Evolutionary conservation across 352 stramenopile species (phyloP).

Genomic region (Phytophthora melonis): DNA sequence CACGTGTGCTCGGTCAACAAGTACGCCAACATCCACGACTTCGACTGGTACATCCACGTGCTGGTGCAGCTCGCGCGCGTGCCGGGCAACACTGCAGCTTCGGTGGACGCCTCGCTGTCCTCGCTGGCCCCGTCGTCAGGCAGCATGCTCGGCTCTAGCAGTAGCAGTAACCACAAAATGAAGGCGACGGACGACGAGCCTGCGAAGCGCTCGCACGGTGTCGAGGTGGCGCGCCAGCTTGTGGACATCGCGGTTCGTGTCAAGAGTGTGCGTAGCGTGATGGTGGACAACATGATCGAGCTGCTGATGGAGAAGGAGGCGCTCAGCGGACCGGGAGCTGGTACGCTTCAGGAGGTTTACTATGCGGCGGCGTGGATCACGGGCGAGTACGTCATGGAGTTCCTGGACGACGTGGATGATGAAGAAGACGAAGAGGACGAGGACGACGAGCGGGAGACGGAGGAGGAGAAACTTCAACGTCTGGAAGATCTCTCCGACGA

Average conservation of each 20-base stretch:
- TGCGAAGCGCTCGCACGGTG: conserved; percentile 61
- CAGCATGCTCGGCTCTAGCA: conserved; percentile 55
- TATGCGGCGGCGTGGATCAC: conserved; percentile 98
- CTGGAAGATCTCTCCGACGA: conserved; percentile 84
- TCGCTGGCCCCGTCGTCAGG: conserved; percentile 38
- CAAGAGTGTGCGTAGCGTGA: conserved; percentile 94
- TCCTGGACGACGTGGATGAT: conserved; percentile 84
- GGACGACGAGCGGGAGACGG: conserved; percentile 74
- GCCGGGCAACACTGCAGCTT: conserved; percentile 68
- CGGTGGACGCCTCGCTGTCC: conserved; percentile 45
- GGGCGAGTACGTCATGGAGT: conserved; percentile 96
- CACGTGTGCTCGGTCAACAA: conserved; percentile 98
- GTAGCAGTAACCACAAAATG: conserved; percentile 35
- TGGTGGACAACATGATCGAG: conserved; percentile 95
- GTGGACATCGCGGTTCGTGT: conserved; percentile 98
- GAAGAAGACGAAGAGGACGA: conserved; percentile 86
- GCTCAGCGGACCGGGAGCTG: conserved; percentile 69
- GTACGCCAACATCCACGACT: conserved; percentile 98
- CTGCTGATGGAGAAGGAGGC: conserved; percentile 92
- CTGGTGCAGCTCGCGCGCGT: conserved; percentile 95
- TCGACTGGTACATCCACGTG: conserved; percentile 99
- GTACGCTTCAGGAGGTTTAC: conserved; percentile 94
- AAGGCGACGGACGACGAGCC: conserved; percentile 39
- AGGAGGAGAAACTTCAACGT: conserved; percentile 89
- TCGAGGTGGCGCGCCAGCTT: conserved; percentile 95